A percentile compares a stretch with the other conserved stretches of the same genome.
These are phyloP conservation scores for Dendrostoma leiphaemia DNA, from an alignment of 2,329 filamentous ascomycete genomes.

Conservation along the genomic window DNA sequence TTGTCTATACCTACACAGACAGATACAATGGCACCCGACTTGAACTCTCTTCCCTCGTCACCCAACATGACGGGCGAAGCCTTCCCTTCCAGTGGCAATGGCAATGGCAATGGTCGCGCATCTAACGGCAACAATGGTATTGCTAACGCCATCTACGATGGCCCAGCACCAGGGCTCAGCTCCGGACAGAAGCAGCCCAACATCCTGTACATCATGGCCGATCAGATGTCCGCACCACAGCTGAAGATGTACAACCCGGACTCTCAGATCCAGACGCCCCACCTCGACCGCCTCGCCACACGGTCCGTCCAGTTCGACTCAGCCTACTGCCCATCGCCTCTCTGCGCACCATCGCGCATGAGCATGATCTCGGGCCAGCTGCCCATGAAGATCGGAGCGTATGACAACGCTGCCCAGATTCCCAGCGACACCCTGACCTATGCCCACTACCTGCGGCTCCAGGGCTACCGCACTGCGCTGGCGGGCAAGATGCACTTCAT, in stretches of 20 bases:
- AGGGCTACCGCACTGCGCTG: constrained; percentile 85
- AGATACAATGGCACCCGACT: constrained; percentile 65
- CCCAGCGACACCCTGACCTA: constrained; percentile 85
- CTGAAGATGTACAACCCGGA: constrained; percentile 88
- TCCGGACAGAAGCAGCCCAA: constrained; percentile 50
- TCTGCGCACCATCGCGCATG: constrained; percentile 91
- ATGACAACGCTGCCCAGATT: constrained; percentile 86
- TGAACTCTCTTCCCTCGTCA: constrained; percentile 67
- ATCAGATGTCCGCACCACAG: constrained; percentile 87
- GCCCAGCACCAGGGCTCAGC: constrained; percentile 10
- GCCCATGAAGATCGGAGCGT: constrained; percentile 87
- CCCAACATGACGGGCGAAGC: constrained; percentile 24
- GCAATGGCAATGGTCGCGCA: constrained; percentile 23
- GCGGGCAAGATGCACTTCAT: constrained; percentile 98
- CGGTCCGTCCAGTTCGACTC: constrained; percentile 88
- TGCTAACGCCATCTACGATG: constrained; percentile 13
- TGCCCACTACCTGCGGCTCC: constrained; percentile 81
- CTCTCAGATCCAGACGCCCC: constrained; percentile 88
- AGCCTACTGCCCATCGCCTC: constrained; percentile 89
- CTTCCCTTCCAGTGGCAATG: constrained; percentile 1
- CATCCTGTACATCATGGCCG: constrained; percentile 93
- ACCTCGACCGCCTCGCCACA: constrained; percentile 79
- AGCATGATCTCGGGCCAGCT: constrained; percentile 91
- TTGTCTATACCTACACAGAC: constrained; percentile 13
- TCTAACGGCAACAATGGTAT: constrained; percentile 24